Base-by-base conservation (phyloP, 306 rosid genomes). In the Mimosa pudica region DNA sequence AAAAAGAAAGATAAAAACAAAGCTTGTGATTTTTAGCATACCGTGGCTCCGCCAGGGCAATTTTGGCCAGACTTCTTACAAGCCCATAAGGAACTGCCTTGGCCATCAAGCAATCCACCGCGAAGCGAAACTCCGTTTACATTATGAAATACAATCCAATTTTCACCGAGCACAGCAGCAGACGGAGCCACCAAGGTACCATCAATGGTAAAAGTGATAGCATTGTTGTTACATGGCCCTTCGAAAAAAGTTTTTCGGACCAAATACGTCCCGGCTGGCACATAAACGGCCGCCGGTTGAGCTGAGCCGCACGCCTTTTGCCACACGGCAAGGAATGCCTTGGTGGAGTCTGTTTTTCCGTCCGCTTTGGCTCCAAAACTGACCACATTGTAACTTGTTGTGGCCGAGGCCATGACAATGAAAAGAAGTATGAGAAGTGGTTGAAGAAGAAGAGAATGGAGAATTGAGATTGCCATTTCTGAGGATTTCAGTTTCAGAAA, bases 21-120 rank as follows among this genome's bases (percentile, higher is more conserved):
- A 57, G 33, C 33, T 57, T 57, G 8, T 0, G 2, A 1, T n/a
- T 10, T 38, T 38, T 38, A 3, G 5, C 78, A 5, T 85, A 88
- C 91, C 86, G 86, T 88, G 66, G 89, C 91, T 38, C 91, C 91
- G 2, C 35, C 18, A 2, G 89, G 89, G 64, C 91, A 88, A 80
- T 80, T 54, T 4, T 45, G 46, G 58, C 70, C 85, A 0, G 86
- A 76, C 58, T 81, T 71, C 71, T 89, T 89, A 77, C 93, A 87
- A 55, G 36, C 54, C 93, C 93, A 89, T 70, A 89, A 64, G 8
- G 76, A 49, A 18, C 79, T 64, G 45, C 89, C 93, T 70, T 84
- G 89, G 36, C 75, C 92, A 38, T 90, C 92, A 54, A 90, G 86
- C 51, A 78, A 24, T 0, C 94, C 94, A 0, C 94, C 89, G 0